Evolutionary conservation across 805 yeast species (phyloP), one percentile per base, ranked within the genome.

Genomic region (Starmerella scarabaei): DNA sequence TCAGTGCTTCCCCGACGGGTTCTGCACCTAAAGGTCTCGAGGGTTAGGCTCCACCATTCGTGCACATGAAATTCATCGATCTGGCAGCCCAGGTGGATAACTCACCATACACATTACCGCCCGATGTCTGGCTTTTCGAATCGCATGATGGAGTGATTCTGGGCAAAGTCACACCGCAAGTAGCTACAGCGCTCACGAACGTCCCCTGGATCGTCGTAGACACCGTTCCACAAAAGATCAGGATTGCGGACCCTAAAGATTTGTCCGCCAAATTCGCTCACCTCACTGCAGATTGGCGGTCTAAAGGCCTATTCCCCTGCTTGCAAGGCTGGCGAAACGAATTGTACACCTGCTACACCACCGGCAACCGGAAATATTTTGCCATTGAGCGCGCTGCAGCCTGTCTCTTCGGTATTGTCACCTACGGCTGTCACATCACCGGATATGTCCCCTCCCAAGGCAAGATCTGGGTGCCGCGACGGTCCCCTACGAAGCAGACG

Each of bases 371-470:
- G 1, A 79, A 80, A 0, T 91, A 88, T 53, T 60, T 84, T 49
- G 61, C 66, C 4, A 59, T 84, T 4, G 98, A 91, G 57, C 66
- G 98, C 31, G 77, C 95, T 0, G 73, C 83, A 42, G 73, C 93
- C 12, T 80, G 82, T 1, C 59, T 84, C 12, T 55, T 88, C 31
- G 98, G 98, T 0, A 79, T 91, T 9, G 75, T 80, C 1, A 83
- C 93, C 44, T 85, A 84, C 57, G 98, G 98, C 1, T 77, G 78
- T 3, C 97, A 91, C 57, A 66, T 86, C 21, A 80, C 73, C 49
- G 97, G 96, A 1, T 91, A 73, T 51, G 12, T 20, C 19, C 47
- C 50, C 6, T 56, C 24, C 53, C 27, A 40, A 3, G 28, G 36
- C 3, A 68, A 69, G 1, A 37, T 65, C 16, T 91, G 97, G 97